These are phyloP conservation scores for Aspergillus viridinutans DNA, from an alignment of 2,329 filamentous ascomycete species.

Conservation along the genomic window DNA sequence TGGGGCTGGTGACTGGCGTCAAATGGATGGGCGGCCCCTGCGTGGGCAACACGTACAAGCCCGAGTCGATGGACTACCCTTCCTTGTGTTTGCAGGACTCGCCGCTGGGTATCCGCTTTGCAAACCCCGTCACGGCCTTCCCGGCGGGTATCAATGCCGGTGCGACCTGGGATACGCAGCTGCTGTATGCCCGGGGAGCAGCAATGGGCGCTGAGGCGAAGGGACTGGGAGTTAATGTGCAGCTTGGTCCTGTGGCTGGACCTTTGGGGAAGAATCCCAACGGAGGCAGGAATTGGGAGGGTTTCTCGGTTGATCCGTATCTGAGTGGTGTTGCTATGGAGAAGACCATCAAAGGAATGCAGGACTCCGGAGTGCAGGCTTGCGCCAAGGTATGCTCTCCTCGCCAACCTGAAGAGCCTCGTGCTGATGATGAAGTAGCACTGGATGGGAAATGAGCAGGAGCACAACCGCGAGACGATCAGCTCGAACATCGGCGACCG, in stretches of 20 bases:
- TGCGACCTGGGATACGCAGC: slow-evolving; percentile 50
- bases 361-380: slow-evolving; percentile 40
- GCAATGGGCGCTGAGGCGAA: slow-evolving; percentile 52
- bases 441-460: slow-evolving; percentile 64
- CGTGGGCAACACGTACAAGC: slow-evolving; percentile 29
- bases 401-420: slow-evolving; percentile 16
- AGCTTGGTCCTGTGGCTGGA: slow-evolving; percentile 37
- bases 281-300: slow-evolving; percentile 44
- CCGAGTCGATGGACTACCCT: slow-evolving; percentile 26
- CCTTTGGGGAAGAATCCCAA: slow-evolving; percentile 41
- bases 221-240: slow-evolving; percentile 32
- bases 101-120: slow-evolving; percentile 37
- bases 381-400: slow-evolving; percentile 13
- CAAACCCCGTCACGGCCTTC: slow-evolving; percentile 42
- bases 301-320: slow-evolving; percentile 38
- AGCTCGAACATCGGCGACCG: slow-evolving; percentile 62
- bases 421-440: slow-evolving; percentile 53
- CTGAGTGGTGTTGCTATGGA: slow-evolving; percentile 39
- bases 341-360: slow-evolving; percentile 40
- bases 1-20: slow-evolving; percentile 27
- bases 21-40: slow-evolving; percentile 28
- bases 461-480: slow-evolving; percentile 36
- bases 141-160: slow-evolving; percentile 42
- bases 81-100: slow-evolving; percentile 32
- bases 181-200: slow-evolving; percentile 50